Evolutionary conservation across 345 rosid genomes (phyloP).

Genomic region (Rhodamnia rubescens): DNA sequence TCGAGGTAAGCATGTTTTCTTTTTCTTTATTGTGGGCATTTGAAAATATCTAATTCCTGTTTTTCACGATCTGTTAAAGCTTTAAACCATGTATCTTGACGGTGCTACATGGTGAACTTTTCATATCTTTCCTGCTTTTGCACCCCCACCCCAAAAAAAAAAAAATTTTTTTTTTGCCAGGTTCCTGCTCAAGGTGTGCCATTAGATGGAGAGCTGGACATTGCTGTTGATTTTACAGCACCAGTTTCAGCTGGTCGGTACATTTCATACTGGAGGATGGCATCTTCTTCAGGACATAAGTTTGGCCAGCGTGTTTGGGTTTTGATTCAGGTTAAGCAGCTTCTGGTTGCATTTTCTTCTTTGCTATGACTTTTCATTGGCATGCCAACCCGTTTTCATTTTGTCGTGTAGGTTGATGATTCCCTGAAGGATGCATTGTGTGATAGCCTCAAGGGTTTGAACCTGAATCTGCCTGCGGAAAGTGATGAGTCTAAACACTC

Average conservation of each 20-base stretch:
- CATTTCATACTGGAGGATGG: conserved; percentile 88
- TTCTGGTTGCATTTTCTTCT: not conserved
- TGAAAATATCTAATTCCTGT: not conserved
- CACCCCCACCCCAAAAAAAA: not conserved
- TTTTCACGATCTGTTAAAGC: not conserved
- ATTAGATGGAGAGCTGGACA: conserved; percentile 52
- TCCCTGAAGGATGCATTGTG: conserved; percentile 17
- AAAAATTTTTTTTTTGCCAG: conserved; percentile 33
- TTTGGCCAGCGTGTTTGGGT: conserved; percentile 98
- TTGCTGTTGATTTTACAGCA: conserved; percentile 68
- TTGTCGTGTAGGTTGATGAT: conserved; percentile 46
- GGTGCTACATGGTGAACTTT: not conserved
- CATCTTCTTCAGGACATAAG: conserved; percentile 45
- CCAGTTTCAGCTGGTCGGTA: conserved; percentile 73
- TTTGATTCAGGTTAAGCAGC: conserved; percentile 46
- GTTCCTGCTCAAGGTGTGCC: conserved; percentile 56
- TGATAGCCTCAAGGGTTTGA: conserved; percentile 30
- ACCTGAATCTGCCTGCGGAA: conserved; percentile 60
- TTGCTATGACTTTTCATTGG: not conserved
- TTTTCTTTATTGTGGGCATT: not conserved
- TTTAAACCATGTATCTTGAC: not conserved
- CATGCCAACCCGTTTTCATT: not conserved
- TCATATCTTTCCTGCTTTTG: not conserved
- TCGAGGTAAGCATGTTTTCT: conserved; percentile 38
- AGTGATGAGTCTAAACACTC: conserved; percentile 9